These are phyloP conservation scores for Physaria fendleri DNA, from an alignment of 345 rosid species.

Conservation along the genomic window DNA sequence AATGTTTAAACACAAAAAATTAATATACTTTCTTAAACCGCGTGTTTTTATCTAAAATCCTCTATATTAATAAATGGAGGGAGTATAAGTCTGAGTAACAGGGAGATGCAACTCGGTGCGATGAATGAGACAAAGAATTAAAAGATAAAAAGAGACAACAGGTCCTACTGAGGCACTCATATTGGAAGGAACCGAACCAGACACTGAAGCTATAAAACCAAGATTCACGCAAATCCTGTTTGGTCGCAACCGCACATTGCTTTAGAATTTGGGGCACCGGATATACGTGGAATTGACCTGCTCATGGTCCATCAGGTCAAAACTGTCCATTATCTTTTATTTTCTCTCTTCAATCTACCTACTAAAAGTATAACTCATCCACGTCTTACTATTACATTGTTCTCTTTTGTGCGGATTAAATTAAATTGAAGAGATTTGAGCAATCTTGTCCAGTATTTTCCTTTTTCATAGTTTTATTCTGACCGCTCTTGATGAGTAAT, in stretches of 20 bases:
- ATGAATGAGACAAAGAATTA: too few relatives aligned
- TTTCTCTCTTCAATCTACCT: not conserved
- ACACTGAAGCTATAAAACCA: too few relatives aligned
- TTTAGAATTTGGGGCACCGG: constrained; percentile 20
- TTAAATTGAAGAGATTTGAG: not conserved
- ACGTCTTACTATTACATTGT: not conserved
- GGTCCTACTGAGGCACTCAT: constrained; percentile 7
- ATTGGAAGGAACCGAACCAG: constrained; percentile 23
- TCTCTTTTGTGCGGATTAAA: not conserved
- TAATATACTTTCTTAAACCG: too few relatives aligned
- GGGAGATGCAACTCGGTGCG: too few relatives aligned
- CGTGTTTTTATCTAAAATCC: too few relatives aligned
- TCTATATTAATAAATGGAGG: too few relatives aligned
- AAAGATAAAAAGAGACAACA: too few relatives aligned
- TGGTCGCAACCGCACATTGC: constrained; percentile 18
- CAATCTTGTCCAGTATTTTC: not conserved
- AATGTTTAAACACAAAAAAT: too few relatives aligned
- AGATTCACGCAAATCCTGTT: constrained; percentile 6
- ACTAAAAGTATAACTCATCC: not conserved
- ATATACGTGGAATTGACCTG: too few relatives aligned
- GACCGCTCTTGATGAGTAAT: too few relatives aligned
- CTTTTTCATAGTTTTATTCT: too few relatives aligned
- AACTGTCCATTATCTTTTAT: not conserved
- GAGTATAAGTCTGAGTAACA: too few relatives aligned
- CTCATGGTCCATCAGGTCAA: constrained; percentile 9